Conservation (phyloP, 2,329 filamentous ascomycete genomes). For the Clarireedia sp. region DNA sequence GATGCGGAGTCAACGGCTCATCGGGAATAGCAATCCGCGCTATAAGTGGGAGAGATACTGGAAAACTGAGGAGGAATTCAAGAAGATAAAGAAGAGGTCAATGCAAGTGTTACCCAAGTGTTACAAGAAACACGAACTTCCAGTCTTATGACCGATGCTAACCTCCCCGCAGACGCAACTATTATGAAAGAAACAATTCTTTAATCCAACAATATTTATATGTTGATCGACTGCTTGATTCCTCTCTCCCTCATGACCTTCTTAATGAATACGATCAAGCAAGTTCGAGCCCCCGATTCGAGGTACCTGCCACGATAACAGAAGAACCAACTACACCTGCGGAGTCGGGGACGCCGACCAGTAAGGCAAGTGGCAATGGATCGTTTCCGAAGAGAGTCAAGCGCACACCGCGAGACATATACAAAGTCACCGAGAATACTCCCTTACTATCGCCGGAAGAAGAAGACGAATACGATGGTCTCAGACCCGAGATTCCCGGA, state of each 20-base stretch:
- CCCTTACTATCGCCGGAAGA: slow-evolving; percentile 46
- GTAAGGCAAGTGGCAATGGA: slow-evolving; percentile 27
- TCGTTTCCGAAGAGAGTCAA: slow-evolving; percentile 49
- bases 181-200: slow-evolving; percentile 85
- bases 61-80: slow-evolving; percentile 69
- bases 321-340: slow-evolving; percentile 48
- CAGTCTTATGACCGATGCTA: slow-evolving; percentile 12
- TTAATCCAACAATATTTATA: slow-evolving; percentile 88
- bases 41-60: slow-evolving; percentile 85
- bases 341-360: slow-evolving; percentile 9
- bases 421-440: slow-evolving; percentile 61
- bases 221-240: slow-evolving; percentile 85
- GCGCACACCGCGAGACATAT: slow-evolving; percentile 78
- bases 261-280: slow-evolving; percentile 76
- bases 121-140: not conserved
- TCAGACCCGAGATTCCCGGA: slow-evolving; percentile 55
- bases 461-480: slow-evolving; percentile 36
- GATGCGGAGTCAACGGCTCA: slow-evolving; percentile 76
- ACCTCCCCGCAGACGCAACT: slow-evolving; percentile 50
- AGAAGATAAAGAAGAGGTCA: slow-evolving; percentile 53
- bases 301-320: slow-evolving; percentile 66
- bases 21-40: slow-evolving; percentile 73
- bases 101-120: not conserved
- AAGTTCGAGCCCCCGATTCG: slow-evolving; percentile 35
- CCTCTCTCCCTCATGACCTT: slow-evolving; percentile 82